Percentiles rank a stretch among this genome's conserved stretches.
phyloP scores from a whole-genome alignment of 306 rosid species.

The Clitoria ternatea region DNA sequence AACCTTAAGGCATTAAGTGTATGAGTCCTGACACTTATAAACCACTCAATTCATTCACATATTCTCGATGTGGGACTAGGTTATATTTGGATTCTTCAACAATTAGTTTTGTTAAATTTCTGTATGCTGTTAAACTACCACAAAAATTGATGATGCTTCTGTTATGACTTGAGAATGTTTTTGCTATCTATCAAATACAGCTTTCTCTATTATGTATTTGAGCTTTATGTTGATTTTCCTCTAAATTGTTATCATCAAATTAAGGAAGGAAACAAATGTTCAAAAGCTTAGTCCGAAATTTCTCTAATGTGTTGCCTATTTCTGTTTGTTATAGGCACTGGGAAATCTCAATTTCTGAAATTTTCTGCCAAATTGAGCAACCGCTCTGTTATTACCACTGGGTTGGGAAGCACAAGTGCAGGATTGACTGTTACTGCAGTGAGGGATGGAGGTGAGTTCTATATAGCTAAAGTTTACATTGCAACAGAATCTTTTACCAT shows the following conservation, averaged over 20 bases:
- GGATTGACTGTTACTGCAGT: conserved; percentile 97
- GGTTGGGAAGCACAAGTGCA: conserved; percentile 96
- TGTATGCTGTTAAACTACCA: conserved; percentile 18
- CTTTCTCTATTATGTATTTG: conserved; percentile 14
- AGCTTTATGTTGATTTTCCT: conserved; percentile 16
- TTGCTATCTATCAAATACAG: conserved; percentile 12
- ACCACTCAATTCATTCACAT: too few relatives aligned
- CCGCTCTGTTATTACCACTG: conserved; percentile 94
- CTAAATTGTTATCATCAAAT: conserved; percentile 6
- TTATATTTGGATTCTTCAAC: too few relatives aligned
- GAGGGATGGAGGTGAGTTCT: conserved; percentile 76
- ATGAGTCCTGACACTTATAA: too few relatives aligned
- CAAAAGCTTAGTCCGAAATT: background rate
- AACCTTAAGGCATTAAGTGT: too few relatives aligned
- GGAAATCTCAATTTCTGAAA: conserved; percentile 94
- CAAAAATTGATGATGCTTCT: background rate
- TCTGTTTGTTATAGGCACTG: conserved; percentile 58
- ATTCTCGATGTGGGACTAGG: too few relatives aligned
- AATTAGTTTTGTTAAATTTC: too few relatives aligned
- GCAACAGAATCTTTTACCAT: background rate
- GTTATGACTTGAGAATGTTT: conserved; percentile 10
- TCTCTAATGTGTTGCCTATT: background rate
- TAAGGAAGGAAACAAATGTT: background rate
- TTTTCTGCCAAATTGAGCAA: conserved; percentile 91
- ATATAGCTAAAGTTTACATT: background rate